These are phyloP conservation scores for Cryptococcus depauperatus DNA, from an alignment of 1,284 basidiomycete genomes.

Conservation along the genomic window DNA sequence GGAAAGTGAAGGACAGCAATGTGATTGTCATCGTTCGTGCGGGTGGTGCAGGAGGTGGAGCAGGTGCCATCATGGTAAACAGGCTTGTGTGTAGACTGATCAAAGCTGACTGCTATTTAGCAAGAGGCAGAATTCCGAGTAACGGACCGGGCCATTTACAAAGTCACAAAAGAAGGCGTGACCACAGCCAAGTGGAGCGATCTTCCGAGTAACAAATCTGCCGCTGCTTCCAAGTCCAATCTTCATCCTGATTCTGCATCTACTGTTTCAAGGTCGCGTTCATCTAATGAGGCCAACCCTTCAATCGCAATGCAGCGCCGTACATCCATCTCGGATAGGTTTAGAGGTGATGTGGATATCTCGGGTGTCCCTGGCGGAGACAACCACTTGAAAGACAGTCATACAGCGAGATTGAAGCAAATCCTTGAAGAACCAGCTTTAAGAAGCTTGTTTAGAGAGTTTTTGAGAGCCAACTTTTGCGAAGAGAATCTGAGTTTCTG, in stretches of 20 bases:
- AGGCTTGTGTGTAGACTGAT: not conserved
- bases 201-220: not conserved
- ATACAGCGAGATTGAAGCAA: conserved; percentile 80
- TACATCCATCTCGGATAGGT: conserved; percentile 12
- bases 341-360: conserved; percentile 15
- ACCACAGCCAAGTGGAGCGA: conserved; percentile 72
- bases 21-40: conserved; percentile 70
- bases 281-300: conserved; percentile 3
- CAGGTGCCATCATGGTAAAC: conserved; percentile 37
- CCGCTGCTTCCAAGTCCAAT: conserved; percentile 16
- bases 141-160: conserved; percentile 88
- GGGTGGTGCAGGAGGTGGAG: conserved; percentile 39
- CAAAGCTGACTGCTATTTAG: conserved; percentile 40
- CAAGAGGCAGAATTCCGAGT: conserved; percentile 91
- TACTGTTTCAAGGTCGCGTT: conserved; percentile 5
- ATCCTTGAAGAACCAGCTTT: conserved; percentile 90
- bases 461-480: conserved; percentile 88
- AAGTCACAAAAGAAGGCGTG: conserved; percentile 82
- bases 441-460: conserved; percentile 85
- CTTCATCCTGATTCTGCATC: conserved; percentile 12
- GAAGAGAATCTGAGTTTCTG: conserved; percentile 98
- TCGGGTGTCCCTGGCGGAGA: conserved; percentile 15
- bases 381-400: conserved; percentile 61
- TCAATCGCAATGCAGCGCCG: conserved; percentile 5
- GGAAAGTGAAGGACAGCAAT: conserved; percentile 74